Base-by-base conservation (phyloP, 2,329 filamentous ascomycete species). In the Aspergillus glaucus region DNA sequence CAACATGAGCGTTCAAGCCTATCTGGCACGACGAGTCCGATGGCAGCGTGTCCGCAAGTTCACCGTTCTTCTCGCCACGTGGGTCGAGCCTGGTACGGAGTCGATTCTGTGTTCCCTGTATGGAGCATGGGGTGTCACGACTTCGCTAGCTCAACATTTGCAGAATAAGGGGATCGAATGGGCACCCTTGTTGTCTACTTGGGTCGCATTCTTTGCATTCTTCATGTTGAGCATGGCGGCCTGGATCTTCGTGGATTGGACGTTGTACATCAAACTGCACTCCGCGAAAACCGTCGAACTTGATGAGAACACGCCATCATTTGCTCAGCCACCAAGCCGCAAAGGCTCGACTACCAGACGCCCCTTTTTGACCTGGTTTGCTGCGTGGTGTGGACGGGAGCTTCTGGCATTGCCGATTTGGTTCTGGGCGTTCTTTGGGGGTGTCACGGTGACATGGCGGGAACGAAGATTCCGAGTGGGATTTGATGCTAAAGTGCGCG, bases 21-120 rank as follows among this genome's bases (percentile, higher is more conserved):
- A 95, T 63, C 78, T 88, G 42, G 86, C 85, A 4, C 84, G 93
- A 10, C 80, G 93, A 21, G 85, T 91, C 3, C 81, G 93, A 45
- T 98, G 93, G 93, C 75, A 97, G 21, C 82, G 93, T 5, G 94
- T 95, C 1, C 79, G 93, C 42, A 98, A 98, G 67, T 97, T 89
- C 74, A 96, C 92, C 0, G 93, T 98, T 12, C 79, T 88, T 1
- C 75, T 86, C 0, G 94, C 93, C 0, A 97, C 94, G 0, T 74
- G 96, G 1, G 88, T 96, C 2, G 93, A 98, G 64, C 93, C 92
- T 0, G 91, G 90, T 2, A 90, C 94, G 0, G 93, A 98, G 67
- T 86, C 86, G 24, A 79, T 98, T 30, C 64, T 97, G 0, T 96
- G 90, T 69, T 89, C 86, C 19, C 71, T 84, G 0, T 90, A 94